Evolutionary conservation across 768 basidiomycete genomes (phyloP).

Genomic region (Rossbeevera mucosa): DNA sequence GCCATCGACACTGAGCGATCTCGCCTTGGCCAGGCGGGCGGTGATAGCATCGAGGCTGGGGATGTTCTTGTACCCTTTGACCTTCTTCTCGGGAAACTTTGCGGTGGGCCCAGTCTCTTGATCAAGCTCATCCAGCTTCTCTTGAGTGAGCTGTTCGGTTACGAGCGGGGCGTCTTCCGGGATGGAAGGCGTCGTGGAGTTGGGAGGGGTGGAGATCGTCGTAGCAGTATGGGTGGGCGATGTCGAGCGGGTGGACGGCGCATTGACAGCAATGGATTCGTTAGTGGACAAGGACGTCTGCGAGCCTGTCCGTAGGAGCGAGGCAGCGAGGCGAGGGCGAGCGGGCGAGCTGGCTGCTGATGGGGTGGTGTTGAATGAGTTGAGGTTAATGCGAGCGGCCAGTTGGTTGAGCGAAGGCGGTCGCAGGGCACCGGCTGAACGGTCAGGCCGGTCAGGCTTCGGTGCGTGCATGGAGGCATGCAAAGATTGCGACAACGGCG

Average conservation of each 20-base stretch:
- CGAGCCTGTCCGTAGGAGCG: slow-evolving; percentile 59
- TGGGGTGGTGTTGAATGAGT: slow-evolving; percentile 19
- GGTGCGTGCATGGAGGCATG: slow-evolving; percentile 32
- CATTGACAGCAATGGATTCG: slow-evolving; percentile 67
- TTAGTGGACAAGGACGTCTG: slow-evolving; percentile 48
- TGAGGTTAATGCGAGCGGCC: slow-evolving; percentile 67
- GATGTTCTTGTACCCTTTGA: slow-evolving; percentile 79
- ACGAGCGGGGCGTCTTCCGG: slow-evolving; percentile 34
- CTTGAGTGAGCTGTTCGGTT: slow-evolving; percentile 53
- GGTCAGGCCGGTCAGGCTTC: slow-evolving; percentile 40
- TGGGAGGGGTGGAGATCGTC: slow-evolving; percentile 37
- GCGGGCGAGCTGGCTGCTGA: slow-evolving; percentile 28
- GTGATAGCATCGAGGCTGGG: slow-evolving; percentile 84
- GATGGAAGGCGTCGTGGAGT: slow-evolving; percentile 38
- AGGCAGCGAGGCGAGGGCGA: slow-evolving; percentile 73
- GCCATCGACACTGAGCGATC: slow-evolving; percentile 55
- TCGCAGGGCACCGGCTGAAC: slow-evolving; percentile 34
- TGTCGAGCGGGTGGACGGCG: slow-evolving; percentile 59
- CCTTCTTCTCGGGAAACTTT: slow-evolving; percentile 34
- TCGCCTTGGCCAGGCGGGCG: slow-evolving; percentile 66
- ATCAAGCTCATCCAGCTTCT: slow-evolving; percentile 62
- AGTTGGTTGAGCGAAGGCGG: slow-evolving; percentile 78
- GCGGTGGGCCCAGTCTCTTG: slow-evolving; percentile 41
- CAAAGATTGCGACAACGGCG: slow-evolving; percentile 27
- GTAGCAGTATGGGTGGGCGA: slow-evolving; percentile 55